A percentile compares a stretch with the other conserved stretches of the same genome.
Evolutionary conservation across 139 green algal genomes (phyloP).

Genomic region (Trebouxia sp.): DNA sequence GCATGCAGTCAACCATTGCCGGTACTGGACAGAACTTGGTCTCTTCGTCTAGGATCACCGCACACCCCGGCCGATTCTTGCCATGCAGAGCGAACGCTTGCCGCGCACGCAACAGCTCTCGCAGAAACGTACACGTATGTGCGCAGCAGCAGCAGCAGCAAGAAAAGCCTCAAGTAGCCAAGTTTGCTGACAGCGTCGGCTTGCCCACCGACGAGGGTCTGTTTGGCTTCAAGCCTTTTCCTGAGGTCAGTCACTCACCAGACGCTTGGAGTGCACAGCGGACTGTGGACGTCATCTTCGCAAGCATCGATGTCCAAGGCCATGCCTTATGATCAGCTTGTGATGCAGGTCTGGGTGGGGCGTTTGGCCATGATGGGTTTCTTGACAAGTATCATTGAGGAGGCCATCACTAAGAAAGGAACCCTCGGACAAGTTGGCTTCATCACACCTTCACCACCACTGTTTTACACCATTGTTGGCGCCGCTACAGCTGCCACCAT

Average conservation of each 20-base stretch:
- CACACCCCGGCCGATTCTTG: not conserved
- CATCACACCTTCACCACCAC: constrained; percentile 37
- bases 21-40: too few relatives aligned
- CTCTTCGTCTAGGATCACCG: not conserved
- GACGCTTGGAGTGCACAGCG: not conserved
- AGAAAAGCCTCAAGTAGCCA: constrained; percentile 18
- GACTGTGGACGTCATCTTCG: too few relatives aligned
- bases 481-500: constrained; percentile 49
- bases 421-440: constrained; percentile 60
- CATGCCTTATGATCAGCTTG: not conserved
- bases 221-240: constrained; percentile 76
- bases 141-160: constrained; percentile 15
- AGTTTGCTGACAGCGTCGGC: constrained; percentile 55
- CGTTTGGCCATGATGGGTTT: constrained; percentile 74
- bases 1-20: not conserved
- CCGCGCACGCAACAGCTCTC: not conserved
- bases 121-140: not conserved
- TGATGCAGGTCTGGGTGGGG: constrained; percentile 53
- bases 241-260: constrained; percentile 44
- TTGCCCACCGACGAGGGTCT: constrained; percentile 65
- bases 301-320: too few relatives aligned
- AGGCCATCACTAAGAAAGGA: constrained; percentile 56
- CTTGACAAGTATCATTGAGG: constrained; percentile 51
- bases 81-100: not conserved
- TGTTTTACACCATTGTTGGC: constrained; percentile 16